Evolutionary conservation across 106 monocot genomes (phyloP).

Genomic region (Dendrobium nobile): DNA sequence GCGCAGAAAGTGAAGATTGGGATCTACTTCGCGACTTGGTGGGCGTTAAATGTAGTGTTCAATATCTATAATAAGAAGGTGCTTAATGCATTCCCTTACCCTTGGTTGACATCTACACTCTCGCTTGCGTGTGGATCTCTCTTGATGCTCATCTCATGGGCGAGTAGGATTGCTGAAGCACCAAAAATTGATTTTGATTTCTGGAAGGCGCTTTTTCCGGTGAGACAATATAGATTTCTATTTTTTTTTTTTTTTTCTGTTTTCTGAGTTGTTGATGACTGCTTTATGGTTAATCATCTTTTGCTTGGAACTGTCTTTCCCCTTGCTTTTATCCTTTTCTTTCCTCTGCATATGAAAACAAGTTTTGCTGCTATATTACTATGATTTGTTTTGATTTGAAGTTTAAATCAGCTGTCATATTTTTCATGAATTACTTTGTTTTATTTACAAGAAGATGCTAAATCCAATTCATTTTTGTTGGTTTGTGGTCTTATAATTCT

Average conservation of each 20-base stretch:
- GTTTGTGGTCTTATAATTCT: too few relatives aligned
- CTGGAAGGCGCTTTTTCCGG: slow-evolving; percentile 83
- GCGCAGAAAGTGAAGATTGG: slow-evolving; percentile 68
- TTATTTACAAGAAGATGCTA: neutral
- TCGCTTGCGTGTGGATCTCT: slow-evolving; percentile 77
- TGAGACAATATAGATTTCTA: slow-evolving; percentile 18
- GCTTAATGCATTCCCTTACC: slow-evolving; percentile 78
- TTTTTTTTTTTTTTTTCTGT: too few relatives aligned
- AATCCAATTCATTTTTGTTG: too few relatives aligned
- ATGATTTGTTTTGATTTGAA: too few relatives aligned
- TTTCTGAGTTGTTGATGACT: neutral
- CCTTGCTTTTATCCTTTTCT: too few relatives aligned
- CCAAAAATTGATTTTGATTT: slow-evolving; percentile 69
- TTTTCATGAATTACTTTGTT: neutral
- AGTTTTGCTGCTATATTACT: too few relatives aligned
- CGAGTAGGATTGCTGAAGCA: slow-evolving; percentile 49
- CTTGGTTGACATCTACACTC: slow-evolving; percentile 89
- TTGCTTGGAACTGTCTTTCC: neutral
- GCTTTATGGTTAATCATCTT: neutral
- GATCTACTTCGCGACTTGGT: slow-evolving; percentile 84
- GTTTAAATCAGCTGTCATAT: neutral
- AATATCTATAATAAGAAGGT: slow-evolving; percentile 98
- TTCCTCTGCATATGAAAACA: too few relatives aligned
- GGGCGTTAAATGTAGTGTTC: slow-evolving; percentile 89
- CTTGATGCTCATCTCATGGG: slow-evolving; percentile 84